Evolutionary conservation across 2,329 filamentous ascomycete genomes (phyloP).

Genomic region (Samsoniella hepiali): DNA sequence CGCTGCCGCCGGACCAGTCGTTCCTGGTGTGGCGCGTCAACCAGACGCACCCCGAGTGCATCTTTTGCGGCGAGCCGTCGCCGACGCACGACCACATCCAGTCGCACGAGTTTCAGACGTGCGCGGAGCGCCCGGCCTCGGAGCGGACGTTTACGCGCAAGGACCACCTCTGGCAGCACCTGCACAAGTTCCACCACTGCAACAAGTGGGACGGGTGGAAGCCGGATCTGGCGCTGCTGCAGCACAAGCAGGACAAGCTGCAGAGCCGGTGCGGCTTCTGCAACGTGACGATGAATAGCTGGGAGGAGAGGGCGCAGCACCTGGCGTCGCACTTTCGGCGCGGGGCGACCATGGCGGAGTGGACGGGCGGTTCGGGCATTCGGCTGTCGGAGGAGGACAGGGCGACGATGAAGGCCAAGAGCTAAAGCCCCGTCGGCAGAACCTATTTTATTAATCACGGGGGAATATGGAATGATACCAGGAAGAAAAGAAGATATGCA

Average conservation of each 20-base stretch:
- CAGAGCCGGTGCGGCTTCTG: slow-evolving; percentile 32
- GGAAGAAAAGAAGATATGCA: background rate
- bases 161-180: slow-evolving; percentile 41
- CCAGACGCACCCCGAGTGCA: slow-evolving; percentile 40
- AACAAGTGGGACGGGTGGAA: slow-evolving; percentile 50
- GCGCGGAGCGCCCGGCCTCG: slow-evolving; percentile 43
- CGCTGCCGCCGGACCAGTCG: slow-evolving; percentile 33
- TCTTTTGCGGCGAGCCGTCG: slow-evolving; percentile 36
- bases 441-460: background rate
- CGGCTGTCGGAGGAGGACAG: slow-evolving; percentile 1
- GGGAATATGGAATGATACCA: slow-evolving; percentile 7
- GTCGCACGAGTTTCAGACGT: slow-evolving; percentile 44
- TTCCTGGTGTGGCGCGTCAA: slow-evolving; percentile 48
- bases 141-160: slow-evolving; percentile 44
- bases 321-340: slow-evolving; percentile 29
- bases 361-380: slow-evolving; percentile 16
- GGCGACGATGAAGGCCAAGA: background rate
- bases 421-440: background rate
- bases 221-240: slow-evolving; percentile 35
- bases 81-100: slow-evolving; percentile 36
- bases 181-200: slow-evolving; percentile 43
- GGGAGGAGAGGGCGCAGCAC: slow-evolving; percentile 30
- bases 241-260: slow-evolving; percentile 28
- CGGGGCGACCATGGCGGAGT: slow-evolving; percentile 29
- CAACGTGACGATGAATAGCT: slow-evolving; percentile 25